Percentiles rank a stretch among this genome's conserved stretches.
These are phyloP conservation scores for Colletotrichum tabaci DNA, from an alignment of 2,329 filamentous ascomycete genomes.

Conservation along the genomic window DNA sequence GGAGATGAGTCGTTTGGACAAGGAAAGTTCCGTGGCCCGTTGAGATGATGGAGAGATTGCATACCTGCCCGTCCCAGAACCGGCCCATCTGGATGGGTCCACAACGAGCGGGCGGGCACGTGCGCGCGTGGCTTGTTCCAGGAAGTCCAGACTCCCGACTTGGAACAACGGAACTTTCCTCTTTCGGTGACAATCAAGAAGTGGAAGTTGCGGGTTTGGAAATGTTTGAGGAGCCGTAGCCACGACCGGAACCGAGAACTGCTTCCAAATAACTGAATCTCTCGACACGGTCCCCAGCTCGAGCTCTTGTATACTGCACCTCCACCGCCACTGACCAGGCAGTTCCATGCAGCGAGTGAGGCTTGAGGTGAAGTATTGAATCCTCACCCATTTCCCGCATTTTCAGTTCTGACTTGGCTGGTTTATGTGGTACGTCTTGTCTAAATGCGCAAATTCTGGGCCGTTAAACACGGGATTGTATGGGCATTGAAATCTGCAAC, in stretches of 20 bases:
- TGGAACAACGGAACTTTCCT: not conserved
- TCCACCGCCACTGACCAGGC: not conserved
- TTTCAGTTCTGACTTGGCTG: too few relatives aligned
- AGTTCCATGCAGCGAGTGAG: not conserved
- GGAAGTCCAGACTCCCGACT: not conserved
- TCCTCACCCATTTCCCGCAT: too few relatives aligned
- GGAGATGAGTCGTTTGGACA: constrained; percentile 1
- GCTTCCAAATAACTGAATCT: not conserved
- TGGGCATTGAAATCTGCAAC: too few relatives aligned
- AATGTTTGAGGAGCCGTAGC: constrained; percentile 2
- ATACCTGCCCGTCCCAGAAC: not conserved
- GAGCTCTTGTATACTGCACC: not conserved
- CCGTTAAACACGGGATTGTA: too few relatives aligned
- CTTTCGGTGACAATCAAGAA: not conserved
- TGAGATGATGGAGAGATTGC: not conserved
- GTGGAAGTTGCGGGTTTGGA: not conserved
- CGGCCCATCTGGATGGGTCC: not conserved
- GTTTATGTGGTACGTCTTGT: too few relatives aligned
- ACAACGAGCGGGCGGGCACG: constrained; percentile 5
- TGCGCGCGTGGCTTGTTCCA: not conserved
- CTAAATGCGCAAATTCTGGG: too few relatives aligned
- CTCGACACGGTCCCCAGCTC: not conserved
- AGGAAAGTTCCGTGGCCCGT: not conserved
- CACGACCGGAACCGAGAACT: not conserved
- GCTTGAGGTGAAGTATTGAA: not conserved